A percentile compares a stretch with the other conserved stretches of the same genome.
phyloP scores from a whole-genome alignment of 2,329 filamentous ascomycete species.

The Stagonosporopsis rhizophila region DNA sequence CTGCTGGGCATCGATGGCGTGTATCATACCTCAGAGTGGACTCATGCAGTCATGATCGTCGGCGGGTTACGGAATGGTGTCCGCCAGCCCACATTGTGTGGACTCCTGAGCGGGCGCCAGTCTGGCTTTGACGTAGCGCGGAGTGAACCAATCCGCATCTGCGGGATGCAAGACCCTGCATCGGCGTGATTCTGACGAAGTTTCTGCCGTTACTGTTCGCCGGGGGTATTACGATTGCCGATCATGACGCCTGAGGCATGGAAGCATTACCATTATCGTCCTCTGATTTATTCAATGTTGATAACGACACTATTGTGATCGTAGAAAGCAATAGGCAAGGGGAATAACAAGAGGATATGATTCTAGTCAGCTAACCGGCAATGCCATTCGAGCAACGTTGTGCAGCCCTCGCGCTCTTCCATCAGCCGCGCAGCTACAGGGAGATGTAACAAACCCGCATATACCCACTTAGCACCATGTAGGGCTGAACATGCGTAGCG shows the following conservation, averaged over 20 bases:
- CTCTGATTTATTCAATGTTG: neutral
- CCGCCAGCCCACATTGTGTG: conserved; percentile 19
- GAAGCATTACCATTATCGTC: conserved; percentile 15
- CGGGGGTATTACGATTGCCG: conserved; percentile 24
- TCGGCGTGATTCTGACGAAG: conserved; percentile 31
- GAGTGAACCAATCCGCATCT: conserved; percentile 25
- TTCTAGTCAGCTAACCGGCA: too few species aligned
- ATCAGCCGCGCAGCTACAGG: neutral
- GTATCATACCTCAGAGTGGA: conserved; percentile 25
- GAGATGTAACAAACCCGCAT: neutral
- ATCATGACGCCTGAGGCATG: conserved; percentile 44
- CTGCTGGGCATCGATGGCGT: conserved; percentile 18
- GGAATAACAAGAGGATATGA: too few species aligned
- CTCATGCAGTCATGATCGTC: conserved; percentile 32
- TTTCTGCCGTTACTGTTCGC: conserved; percentile 31
- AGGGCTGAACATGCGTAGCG: conserved; percentile 15
- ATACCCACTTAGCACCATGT: conserved; percentile 4
- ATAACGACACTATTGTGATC: neutral
- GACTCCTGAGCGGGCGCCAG: conserved; percentile 19
- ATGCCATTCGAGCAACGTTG: neutral
- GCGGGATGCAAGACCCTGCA: conserved; percentile 36
- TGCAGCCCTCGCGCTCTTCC: neutral
- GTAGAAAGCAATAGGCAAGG: neutral
- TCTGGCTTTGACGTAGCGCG: conserved; percentile 23
- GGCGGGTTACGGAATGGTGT: conserved; percentile 27